Conservation (phyloP, 192 early-diverging fungal species). For the Spizellomyces punctatus region DNA sequence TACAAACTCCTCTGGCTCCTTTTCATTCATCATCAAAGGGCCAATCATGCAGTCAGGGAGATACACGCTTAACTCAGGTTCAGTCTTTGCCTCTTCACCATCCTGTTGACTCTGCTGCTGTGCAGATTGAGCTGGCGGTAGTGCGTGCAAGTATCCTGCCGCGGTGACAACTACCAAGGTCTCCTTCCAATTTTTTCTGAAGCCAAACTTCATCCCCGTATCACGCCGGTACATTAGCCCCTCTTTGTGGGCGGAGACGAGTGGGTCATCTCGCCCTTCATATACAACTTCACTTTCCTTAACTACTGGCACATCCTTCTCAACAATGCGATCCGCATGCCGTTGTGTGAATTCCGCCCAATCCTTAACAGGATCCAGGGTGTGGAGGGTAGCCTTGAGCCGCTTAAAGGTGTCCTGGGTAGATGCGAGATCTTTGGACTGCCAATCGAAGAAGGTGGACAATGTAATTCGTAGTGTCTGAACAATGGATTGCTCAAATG, state of each 20-base stretch:
- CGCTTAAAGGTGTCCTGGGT: conserved; percentile 29
- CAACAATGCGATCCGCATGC: conserved; percentile 32
- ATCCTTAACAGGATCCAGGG: conserved; percentile 43
- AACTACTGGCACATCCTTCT: conserved; percentile 4
- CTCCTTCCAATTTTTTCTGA: conserved; percentile 40
- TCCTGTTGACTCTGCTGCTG: neutral
- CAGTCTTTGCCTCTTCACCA: conserved; percentile 8
- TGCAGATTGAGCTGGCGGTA: conserved; percentile 23
- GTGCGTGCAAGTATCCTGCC: conserved; percentile 46
- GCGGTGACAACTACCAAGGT: conserved; percentile 43
- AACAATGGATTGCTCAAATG: conserved; percentile 47
- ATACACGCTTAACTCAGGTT: conserved; percentile 44
- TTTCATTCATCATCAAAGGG: conserved; percentile 46
- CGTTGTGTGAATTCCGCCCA: conserved; percentile 38
- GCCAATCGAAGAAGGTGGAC: conserved; percentile 46
- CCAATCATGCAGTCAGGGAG: conserved; percentile 47
- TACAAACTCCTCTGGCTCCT: conserved; percentile 53
- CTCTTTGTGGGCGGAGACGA: conserved; percentile 26
- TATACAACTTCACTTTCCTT: conserved; percentile 15
- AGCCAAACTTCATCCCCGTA: conserved; percentile 38
- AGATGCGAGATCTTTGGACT: conserved; percentile 22
- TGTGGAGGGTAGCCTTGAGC: conserved; percentile 31
- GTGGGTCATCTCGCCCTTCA: conserved; percentile 31
- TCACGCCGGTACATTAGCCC: conserved; percentile 40
- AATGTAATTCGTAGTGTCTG: conserved; percentile 46